phyloP scores from a whole-genome alignment of 1,284 basidiomycete genomes.

The Microbotryum lychnidis-dioicae region DNA sequence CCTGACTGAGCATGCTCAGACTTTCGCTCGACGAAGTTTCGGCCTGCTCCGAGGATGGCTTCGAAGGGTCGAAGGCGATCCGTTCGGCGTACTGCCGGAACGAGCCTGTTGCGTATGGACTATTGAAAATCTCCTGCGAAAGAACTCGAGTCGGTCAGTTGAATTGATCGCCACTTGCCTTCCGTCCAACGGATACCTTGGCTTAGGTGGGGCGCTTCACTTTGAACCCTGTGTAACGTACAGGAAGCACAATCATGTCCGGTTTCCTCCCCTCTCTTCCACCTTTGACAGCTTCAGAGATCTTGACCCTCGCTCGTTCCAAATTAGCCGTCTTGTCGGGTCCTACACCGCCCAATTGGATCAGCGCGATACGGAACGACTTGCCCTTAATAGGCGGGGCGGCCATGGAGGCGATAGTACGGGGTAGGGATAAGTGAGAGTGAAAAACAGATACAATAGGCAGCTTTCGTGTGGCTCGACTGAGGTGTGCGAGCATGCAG shows the following conservation, averaged over 20 bases:
- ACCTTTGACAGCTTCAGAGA: slow-evolving; percentile 53
- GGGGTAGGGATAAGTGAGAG: neutral
- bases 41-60: slow-evolving; percentile 49
- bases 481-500: slow-evolving; percentile 3
- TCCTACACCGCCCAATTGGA: slow-evolving; percentile 69
- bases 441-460: neutral
- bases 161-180: neutral
- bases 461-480: neutral
- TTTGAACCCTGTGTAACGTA: slow-evolving; percentile 4
- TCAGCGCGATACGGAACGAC: slow-evolving; percentile 69
- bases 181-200: neutral
- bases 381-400: slow-evolving; percentile 14
- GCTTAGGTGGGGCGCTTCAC: neutral
- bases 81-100: slow-evolving; percentile 63
- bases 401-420: slow-evolving; percentile 1
- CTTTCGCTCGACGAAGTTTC: slow-evolving; percentile 61
- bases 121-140: slow-evolving; percentile 89
- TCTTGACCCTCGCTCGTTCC: slow-evolving; percentile 51
- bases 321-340: slow-evolving; percentile 66
- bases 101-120: slow-evolving; percentile 67
- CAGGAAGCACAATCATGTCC: slow-evolving; percentile 79
- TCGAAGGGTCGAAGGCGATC: slow-evolving; percentile 49
- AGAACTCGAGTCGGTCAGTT: no score
- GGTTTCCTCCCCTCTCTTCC: slow-evolving; percentile 50
- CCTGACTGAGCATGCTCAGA: slow-evolving; percentile 69